Evolutionary conservation across 257 asterid genomes (phyloP).

Genomic region (Linaria vulgaris): DNA sequence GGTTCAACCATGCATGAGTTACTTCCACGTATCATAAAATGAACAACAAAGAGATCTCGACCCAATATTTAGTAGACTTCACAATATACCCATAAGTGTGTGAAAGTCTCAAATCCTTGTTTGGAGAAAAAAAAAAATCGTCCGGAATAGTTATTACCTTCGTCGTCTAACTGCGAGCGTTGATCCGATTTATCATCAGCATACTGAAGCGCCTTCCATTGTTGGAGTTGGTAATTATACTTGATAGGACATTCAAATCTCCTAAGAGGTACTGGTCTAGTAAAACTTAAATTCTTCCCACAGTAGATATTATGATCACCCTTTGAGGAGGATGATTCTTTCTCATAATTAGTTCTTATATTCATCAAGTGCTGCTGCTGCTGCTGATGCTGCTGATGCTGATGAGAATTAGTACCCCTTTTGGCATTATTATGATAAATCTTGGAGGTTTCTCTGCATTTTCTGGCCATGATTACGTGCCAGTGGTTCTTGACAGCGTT

Average conservation of each 20-base stretch:
- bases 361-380: too few relatives aligned
- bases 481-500: constrained; percentile 93
- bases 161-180: constrained; percentile 25
- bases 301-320: neutral
- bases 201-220: constrained; percentile 32
- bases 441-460: constrained; percentile 63
- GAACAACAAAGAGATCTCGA: too few relatives aligned
- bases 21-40: too few relatives aligned
- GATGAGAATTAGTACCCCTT: too few relatives aligned
- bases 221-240: constrained; percentile 21
- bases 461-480: constrained; percentile 90
- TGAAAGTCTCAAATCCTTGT: too few relatives aligned
- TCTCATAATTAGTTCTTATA: constrained; percentile 11
- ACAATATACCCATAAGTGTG: too few relatives aligned
- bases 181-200: constrained; percentile 16
- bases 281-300: constrained; percentile 19
- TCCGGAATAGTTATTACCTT: constrained; percentile 42
- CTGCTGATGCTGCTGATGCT: too few relatives aligned
- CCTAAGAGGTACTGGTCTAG: constrained; percentile 17
- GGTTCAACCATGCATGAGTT: too few relatives aligned
- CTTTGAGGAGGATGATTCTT: constrained; percentile 30
- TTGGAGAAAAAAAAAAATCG: too few relatives aligned
- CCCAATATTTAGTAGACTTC: too few relatives aligned
- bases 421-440: constrained; percentile 30
- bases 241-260: constrained; percentile 26